These are phyloP conservation scores for Styphnolobium japonicum DNA, from an alignment of 306 rosid genomes.

Conservation along the genomic window DNA sequence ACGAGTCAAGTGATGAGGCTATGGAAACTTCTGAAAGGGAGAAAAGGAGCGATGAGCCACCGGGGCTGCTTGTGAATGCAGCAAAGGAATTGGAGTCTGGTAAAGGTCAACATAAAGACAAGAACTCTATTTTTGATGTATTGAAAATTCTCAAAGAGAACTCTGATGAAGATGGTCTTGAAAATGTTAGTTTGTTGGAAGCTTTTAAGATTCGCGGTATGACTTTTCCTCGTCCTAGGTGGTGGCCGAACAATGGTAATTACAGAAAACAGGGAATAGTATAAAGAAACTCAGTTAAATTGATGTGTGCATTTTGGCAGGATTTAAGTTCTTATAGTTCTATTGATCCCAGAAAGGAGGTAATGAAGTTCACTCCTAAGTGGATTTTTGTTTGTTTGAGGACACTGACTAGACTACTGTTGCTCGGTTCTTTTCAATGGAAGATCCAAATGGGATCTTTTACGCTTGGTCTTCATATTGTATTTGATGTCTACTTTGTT, in stretches of 20 bases:
- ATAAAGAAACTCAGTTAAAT: background rate
- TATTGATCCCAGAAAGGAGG: background rate
- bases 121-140: no score
- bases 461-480: background rate
- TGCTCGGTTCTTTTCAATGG: no score
- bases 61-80: background rate
- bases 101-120: background rate
- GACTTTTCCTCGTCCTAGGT: slow-evolving; percentile 13
- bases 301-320: background rate
- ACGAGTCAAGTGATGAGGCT: background rate
- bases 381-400: no score
- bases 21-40: background rate
- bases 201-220: slow-evolving; percentile 20
- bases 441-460: no score
- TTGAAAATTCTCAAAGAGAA: background rate
- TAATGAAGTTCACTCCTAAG: background rate
- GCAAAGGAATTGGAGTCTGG: background rate
- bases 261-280: background rate
- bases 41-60: background rate
- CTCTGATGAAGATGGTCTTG: background rate
- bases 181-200: slow-evolving; percentile 9
- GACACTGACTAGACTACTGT: no score
- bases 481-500: no score
- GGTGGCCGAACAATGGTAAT: slow-evolving; percentile 9
- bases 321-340: no score